phyloP scores from a whole-genome alignment of 169 alveolate species.

The Plasmodium gonderi region DNA sequence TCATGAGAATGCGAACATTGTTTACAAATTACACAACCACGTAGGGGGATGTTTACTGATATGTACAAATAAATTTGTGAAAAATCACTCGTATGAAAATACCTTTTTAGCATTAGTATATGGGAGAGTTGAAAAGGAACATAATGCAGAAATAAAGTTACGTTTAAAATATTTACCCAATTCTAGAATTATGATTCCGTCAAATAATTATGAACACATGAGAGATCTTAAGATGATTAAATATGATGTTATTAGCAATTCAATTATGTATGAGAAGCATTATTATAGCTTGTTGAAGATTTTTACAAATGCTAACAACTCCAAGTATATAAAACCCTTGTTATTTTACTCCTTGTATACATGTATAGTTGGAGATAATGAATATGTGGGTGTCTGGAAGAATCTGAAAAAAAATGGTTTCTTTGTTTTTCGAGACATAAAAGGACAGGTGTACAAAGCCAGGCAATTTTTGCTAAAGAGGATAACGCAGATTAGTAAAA shows the following conservation, averaged over 20 bases:
- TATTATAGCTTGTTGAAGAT: slow-evolving; percentile 36
- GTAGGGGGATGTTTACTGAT: slow-evolving; percentile 41
- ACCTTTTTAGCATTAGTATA: slow-evolving; percentile 49
- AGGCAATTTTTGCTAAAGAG: slow-evolving; percentile 4
- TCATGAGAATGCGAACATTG: background rate
- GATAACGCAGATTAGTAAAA: background rate
- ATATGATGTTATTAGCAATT: slow-evolving; percentile 26
- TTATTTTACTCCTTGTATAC: slow-evolving; percentile 46
- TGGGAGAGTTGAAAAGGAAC: slow-evolving; percentile 16
- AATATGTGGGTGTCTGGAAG: slow-evolving; percentile 14
- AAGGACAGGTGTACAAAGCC: background rate
- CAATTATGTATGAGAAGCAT: slow-evolving; percentile 10
- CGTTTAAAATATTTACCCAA: slow-evolving; percentile 30
- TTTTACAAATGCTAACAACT: slow-evolving; percentile 13
- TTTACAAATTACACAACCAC: slow-evolving; percentile 30
- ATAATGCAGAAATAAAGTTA: slow-evolving; percentile 15
- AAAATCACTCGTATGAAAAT: slow-evolving; percentile 26
- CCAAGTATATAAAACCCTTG: slow-evolving; percentile 39
- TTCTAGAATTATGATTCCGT: slow-evolving; percentile 52
- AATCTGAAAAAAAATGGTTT: slow-evolving; percentile 1
- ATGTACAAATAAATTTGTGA: slow-evolving; percentile 42
- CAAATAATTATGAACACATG: slow-evolving; percentile 9
- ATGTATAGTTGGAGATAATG: slow-evolving; percentile 69
- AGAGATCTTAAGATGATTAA: background rate
- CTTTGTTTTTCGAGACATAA: background rate